A percentile compares a stretch with the other conserved stretches of the same genome.
phyloP scores from a whole-genome alignment of 2,329 filamentous ascomycete species.

The Scedosporium dehoogii region DNA sequence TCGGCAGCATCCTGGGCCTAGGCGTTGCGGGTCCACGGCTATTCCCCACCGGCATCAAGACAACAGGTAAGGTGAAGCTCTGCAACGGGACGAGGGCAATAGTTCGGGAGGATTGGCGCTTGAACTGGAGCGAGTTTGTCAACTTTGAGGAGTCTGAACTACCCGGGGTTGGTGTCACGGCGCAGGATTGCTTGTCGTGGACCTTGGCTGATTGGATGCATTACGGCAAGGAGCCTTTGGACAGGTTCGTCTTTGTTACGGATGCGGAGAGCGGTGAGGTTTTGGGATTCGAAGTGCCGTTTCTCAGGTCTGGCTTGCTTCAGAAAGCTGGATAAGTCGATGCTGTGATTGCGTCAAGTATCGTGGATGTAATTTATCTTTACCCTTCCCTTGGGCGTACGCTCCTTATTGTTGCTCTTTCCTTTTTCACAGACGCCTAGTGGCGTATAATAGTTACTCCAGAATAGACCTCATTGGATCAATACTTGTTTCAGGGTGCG shows the following conservation, averaged over 20 bases:
- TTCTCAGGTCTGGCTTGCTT: constrained; percentile 19
- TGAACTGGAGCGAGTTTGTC: constrained; percentile 16
- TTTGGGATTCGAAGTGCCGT: constrained; percentile 22
- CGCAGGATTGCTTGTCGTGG: constrained; percentile 20
- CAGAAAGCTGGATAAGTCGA: neutral
- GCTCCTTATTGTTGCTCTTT: neutral
- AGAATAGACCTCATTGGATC: neutral
- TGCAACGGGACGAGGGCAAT: constrained; percentile 8
- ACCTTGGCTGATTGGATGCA: constrained; percentile 23
- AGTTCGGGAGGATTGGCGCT: constrained; percentile 16
- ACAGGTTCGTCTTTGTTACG: constrained; percentile 20
- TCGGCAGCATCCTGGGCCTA: constrained; percentile 15
- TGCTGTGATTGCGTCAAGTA: neutral
- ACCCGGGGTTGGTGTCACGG: constrained; percentile 13
- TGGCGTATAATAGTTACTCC: neutral
- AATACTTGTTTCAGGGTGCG: too few relatives aligned
- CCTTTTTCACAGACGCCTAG: neutral
- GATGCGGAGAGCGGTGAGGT: constrained; percentile 14
- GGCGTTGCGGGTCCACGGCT: constrained; percentile 13
- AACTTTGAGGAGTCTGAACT: constrained; percentile 15
- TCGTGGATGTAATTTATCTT: neutral
- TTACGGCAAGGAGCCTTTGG: constrained; percentile 23
- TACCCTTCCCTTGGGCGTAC: neutral
- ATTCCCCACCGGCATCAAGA: constrained; percentile 16
- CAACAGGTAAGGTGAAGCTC: constrained; percentile 6